Evolutionary conservation across 2,329 filamentous ascomycete genomes (phyloP).

Genomic region (Penicillium sp.): DNA sequence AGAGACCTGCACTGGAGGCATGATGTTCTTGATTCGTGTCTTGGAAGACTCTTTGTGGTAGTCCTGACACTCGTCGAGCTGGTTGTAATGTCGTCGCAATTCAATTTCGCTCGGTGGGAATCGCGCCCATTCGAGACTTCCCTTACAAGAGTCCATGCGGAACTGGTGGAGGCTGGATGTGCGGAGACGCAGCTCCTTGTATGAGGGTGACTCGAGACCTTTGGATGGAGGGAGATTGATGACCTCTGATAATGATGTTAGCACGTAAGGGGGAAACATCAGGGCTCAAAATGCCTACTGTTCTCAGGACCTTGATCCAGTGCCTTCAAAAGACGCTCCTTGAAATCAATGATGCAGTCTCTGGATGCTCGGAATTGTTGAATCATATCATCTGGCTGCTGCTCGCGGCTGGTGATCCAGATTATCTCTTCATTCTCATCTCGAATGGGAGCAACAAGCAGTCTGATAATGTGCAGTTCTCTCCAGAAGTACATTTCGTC

Average conservation of each 20-base stretch:
- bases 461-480: not conserved
- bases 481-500: not conserved
- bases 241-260: not conserved
- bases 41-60: not conserved
- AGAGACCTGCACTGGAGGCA: not conserved
- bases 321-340: not conserved
- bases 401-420: not conserved
- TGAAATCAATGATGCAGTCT: not conserved
- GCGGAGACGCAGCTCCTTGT: not conserved
- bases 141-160: not conserved
- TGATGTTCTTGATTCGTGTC: not conserved
- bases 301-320: not conserved
- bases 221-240: not conserved
- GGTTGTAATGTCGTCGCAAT: not conserved
- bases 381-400: not conserved
- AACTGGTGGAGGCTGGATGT: not conserved
- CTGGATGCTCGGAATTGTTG: not conserved
- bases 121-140: not conserved
- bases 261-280: not conserved
- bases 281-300: not conserved
- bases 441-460: not conserved
- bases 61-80: not conserved
- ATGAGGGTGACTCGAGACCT: not conserved
- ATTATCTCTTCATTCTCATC: not conserved
- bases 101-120: not conserved